Conservation (phyloP, 2,329 filamentous ascomycete genomes). For the Hortaea sp. region DNA sequence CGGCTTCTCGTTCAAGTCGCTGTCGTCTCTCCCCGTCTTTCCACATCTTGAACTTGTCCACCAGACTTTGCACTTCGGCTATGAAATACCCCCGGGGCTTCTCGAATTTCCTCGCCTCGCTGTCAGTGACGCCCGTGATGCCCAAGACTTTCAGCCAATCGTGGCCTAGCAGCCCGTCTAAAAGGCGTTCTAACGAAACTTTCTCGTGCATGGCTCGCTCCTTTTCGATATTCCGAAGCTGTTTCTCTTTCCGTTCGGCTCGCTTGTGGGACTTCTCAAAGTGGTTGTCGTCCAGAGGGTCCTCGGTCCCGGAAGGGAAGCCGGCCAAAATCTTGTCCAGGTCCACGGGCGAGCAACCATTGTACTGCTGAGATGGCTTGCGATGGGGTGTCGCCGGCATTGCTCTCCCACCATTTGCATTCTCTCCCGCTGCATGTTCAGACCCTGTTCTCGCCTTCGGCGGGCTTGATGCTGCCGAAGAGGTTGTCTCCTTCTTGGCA, state of each 20-base stretch:
- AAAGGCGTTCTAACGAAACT: conserved; percentile 52
- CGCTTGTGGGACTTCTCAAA: conserved; percentile 51
- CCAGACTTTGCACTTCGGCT: conserved; percentile 65
- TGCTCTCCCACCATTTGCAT: not conserved
- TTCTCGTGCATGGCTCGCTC: conserved; percentile 59
- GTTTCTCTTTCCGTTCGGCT: conserved; percentile 56
- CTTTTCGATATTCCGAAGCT: conserved; percentile 57
- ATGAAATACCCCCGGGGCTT: conserved; percentile 79
- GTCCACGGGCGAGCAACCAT: conserved; percentile 6
- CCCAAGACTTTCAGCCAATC: conserved; percentile 94
- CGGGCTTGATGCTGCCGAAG: not conserved
- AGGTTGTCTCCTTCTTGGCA: conserved; percentile 1
- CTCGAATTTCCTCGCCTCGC: conserved; percentile 77
- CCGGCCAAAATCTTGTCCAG: conserved; percentile 16
- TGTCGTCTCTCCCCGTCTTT: conserved; percentile 79
- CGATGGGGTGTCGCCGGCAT: conserved; percentile 6
- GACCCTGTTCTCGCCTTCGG: not conserved
- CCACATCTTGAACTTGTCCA: conserved; percentile 84
- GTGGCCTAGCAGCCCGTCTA: conserved; percentile 77
- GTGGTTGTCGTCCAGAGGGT: conserved; percentile 47
- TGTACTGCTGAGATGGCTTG: conserved; percentile 7
- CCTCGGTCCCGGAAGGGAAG: conserved; percentile 29
- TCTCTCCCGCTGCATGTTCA: not conserved
- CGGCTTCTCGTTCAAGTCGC: conserved; percentile 65
- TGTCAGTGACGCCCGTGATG: conserved; percentile 73